Evolutionary conservation across 2,329 filamentous ascomycete genomes (phyloP), one percentile per base, ranked within the genome.

Genomic region (Talaromyces sp.): DNA sequence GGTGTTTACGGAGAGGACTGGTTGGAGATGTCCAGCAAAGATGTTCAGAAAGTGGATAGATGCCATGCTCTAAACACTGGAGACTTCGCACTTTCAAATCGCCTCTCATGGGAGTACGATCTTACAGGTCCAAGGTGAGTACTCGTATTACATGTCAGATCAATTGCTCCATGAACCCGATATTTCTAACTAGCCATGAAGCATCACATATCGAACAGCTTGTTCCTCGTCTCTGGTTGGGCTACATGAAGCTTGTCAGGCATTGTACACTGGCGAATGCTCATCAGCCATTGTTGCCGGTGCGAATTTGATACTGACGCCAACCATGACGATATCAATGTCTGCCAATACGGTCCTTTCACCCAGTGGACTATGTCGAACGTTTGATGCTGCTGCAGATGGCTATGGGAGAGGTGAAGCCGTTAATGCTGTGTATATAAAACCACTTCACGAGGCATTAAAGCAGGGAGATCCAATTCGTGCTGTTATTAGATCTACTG

Each of bases 351-450:
- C 54, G 31, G 63, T 67, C 38, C 35, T 69, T 21, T 67, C 61
- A 11, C 54, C 62, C 3, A 67, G 69, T n/a, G 69, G 69, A 11
- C 56, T 58, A 2, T 72, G 66, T 51, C 60, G 61, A 3, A 68
- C 66, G 0, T 80, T 77, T 56, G 77, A 79, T 54, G 69, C 72
- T 14, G 62, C 67, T n/a, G 80, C 78, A 0, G 76, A 80, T 65
- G 79, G 80, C 2, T 82, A 81, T 62, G 80, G 77, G 58, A 75
- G 80, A n/a, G 77, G 70, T 1, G 80, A 82, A 58, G 79, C 72
- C 14, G 69, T 71, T 26, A 78, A 69, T 0, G 66, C 74, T 43
- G 67, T 82, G 4, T 69, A 80, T 8, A 62, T 82, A 24, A 82
- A 81, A 66, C 65, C 68, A 14, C 64, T 81, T 3, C 67, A 71